These are phyloP conservation scores for Sporothrix curviconia DNA, from an alignment of 2,329 filamentous ascomycete species.

Conservation along the genomic window DNA sequence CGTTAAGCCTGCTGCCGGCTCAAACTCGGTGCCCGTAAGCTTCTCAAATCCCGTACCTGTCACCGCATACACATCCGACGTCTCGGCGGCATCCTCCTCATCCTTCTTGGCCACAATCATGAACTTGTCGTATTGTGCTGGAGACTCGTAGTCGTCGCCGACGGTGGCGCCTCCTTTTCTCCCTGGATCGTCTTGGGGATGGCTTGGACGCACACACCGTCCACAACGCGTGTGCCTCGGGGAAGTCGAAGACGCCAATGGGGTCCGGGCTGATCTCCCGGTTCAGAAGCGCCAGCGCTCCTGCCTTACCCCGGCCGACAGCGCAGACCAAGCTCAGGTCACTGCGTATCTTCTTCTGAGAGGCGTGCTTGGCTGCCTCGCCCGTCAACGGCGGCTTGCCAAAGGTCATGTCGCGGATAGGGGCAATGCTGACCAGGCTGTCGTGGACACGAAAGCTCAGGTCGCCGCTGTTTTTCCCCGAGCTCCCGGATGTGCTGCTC, in stretches of 20 bases:
- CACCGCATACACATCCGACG: conserved; percentile 70
- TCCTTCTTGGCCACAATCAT: conserved; percentile 74
- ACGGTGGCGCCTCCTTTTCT: conserved; percentile 43
- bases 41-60: conserved; percentile 69
- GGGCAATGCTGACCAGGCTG: conserved; percentile 67
- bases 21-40: conserved; percentile 80
- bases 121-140: conserved; percentile 66
- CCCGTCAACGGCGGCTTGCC: conserved; percentile 47
- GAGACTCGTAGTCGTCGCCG: conserved; percentile 49
- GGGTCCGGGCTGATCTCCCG: conserved; percentile 68
- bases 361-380: conserved; percentile 35
- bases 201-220: conserved; percentile 65
- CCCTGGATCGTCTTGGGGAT: conserved; percentile 53
- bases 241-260: conserved; percentile 63
- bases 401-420: conserved; percentile 67
- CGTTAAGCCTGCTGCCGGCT: conserved; percentile 79
- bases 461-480: conserved; percentile 46
- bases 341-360: conserved; percentile 43
- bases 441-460: conserved; percentile 74
- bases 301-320: conserved; percentile 58
- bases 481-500: conserved; percentile 29
- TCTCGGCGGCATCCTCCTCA: conserved; percentile 58
- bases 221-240: conserved; percentile 73
- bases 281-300: conserved; percentile 69
- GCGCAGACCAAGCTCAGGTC: conserved; percentile 55